A percentile compares a stretch with the other conserved stretches of the same genome.
Conservation (phyloP, 176 grass and related monocot genomes). For the Oryza punctata region DNA sequence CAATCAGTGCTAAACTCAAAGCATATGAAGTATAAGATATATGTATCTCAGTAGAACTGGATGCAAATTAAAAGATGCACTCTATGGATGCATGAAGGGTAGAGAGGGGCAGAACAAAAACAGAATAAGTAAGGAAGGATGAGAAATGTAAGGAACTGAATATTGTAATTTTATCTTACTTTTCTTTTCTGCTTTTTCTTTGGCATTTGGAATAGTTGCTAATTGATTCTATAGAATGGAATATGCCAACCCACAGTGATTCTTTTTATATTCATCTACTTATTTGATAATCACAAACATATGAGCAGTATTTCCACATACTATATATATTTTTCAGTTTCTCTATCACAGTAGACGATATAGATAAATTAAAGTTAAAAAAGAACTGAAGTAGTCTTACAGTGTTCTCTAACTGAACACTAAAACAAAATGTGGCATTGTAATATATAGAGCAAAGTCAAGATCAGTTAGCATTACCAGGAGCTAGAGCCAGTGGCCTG, state of each 20-base stretch:
- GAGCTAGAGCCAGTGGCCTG: constrained; percentile 60
- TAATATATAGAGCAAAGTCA: constrained; percentile 40
- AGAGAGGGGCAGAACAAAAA: neutral
- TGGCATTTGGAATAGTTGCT: neutral
- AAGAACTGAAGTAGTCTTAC: neutral
- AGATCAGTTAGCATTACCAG: constrained; percentile 58
- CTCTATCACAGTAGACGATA: constrained; percentile 30
- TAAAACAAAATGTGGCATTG: constrained; percentile 27
- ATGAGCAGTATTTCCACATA: constrained; percentile 13
- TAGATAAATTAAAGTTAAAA: neutral
- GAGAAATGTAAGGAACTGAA: neutral
- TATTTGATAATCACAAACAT: constrained; percentile 1
- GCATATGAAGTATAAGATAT: neutral
- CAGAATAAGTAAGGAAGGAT: neutral
- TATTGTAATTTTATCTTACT: neutral
- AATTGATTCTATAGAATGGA: neutral
- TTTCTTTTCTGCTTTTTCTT: neutral
- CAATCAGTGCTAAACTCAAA: constrained; percentile 6
- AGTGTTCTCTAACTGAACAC: constrained; percentile 30
- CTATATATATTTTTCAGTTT: constrained; percentile 5
- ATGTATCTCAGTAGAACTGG: neutral
- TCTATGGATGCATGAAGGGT: neutral
- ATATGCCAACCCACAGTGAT: neutral
- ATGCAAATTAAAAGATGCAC: neutral
- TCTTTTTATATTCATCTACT: neutral